Percentiles rank a stretch among this genome's conserved stretches.
Evolutionary conservation across 805 yeast species (phyloP).

Genomic region (Metschnikowia chrysomelidarum): DNA sequence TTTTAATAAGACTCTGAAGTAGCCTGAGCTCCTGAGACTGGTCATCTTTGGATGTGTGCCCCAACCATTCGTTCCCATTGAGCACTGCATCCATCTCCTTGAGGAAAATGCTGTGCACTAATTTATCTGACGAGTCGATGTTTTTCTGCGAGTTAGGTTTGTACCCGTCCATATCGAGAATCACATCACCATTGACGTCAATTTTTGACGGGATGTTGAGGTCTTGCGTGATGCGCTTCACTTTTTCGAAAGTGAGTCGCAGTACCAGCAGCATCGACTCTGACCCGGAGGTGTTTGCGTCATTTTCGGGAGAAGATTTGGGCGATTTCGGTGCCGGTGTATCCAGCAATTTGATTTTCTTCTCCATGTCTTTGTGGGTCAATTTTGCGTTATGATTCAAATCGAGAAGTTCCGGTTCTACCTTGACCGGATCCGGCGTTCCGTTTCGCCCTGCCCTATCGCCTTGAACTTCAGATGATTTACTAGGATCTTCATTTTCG

Average conservation of each 20-base stretch:
- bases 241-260: conserved; percentile 51
- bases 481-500: conserved; percentile 3
- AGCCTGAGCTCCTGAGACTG: conserved; percentile 25
- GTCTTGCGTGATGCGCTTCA: conserved; percentile 60
- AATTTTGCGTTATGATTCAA: conserved; percentile 24
- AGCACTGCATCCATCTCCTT: conserved; percentile 57
- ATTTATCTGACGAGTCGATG: conserved; percentile 70
- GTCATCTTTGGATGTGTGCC: conserved; percentile 15
- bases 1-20: conserved; percentile 41
- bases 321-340: conserved; percentile 1
- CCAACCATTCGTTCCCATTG: conserved; percentile 16
- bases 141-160: conserved; percentile 76
- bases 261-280: conserved; percentile 12
- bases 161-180: conserved; percentile 94
- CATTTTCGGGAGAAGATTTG: conserved; percentile 15
- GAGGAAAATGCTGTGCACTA: conserved; percentile 66
- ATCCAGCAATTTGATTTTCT: conserved; percentile 25
- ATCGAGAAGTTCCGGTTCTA: conserved; percentile 36
- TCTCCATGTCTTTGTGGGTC: conserved; percentile 25
- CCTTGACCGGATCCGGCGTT: conserved; percentile 1
- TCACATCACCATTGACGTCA: conserved; percentile 85
- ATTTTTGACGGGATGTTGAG: conserved; percentile 85
- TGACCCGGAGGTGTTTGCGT: conserved; percentile 21
- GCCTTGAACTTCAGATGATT: neutral
- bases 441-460: neutral